Base-by-base conservation (phyloP, 768 basidiomycete species). In the Boletus reticulatus region DNA sequence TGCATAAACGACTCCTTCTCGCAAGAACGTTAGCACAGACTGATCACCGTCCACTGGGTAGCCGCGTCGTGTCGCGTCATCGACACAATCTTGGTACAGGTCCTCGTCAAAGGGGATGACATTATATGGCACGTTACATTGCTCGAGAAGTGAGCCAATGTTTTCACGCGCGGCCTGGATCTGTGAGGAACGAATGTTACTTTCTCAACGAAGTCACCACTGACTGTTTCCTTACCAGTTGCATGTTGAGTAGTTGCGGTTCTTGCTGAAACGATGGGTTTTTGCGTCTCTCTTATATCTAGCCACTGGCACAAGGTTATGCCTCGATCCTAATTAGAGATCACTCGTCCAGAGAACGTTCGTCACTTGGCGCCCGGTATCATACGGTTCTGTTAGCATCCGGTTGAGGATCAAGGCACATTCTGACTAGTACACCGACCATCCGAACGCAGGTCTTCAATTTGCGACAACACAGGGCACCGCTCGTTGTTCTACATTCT, bases 11-110 rank as follows among this genome's bases (percentile, higher is more conserved):
- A 70, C 70, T 1, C 74, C 76, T 6, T 63, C 54, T 7, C 66
- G 63, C 27, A 76, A 59, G 42, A 64, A 74, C 1, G 69, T 69
- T 11, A 48, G 53, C 20, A 73, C 54, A 24, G 64, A 66, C 2
- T 7, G 36, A 16, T 42, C 37, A 9, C 64, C 63, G 4, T 67
- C 61, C 39, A 69, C 31, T 4, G 64, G 61, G 31, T 69, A 73
- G 6, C 70, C 70, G 7, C 61, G 59, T 20, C 43, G 54, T 4
- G 13, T 46, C 1, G 68, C 68, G 11, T 66, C 66, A 17, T 58
- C 39, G 20, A 59, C 53, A 31, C 70, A 73, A 8, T 65, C 58
- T 4, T 60, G 49, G 43, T 64, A 64, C 8, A 64, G 41, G 3
- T n/a, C 20, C 13, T 56, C 44, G 29, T 64, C 62, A 4, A 62